Conservation (phyloP, 2,329 filamentous ascomycete genomes). For the Pseudogymnoascus sp. region DNA sequence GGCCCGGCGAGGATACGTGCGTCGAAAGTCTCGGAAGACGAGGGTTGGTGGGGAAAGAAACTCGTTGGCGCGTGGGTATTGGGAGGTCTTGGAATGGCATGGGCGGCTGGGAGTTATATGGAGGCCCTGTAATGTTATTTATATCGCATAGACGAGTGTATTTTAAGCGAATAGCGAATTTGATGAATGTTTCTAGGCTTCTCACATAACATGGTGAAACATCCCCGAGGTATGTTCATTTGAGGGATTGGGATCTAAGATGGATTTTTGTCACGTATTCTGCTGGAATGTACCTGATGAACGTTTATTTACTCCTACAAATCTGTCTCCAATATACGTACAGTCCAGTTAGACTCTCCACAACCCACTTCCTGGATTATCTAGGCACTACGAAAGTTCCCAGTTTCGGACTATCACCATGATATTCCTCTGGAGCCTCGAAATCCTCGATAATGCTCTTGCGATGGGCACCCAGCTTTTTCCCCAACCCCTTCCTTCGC, state of each 20-base stretch:
- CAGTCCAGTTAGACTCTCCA: background rate
- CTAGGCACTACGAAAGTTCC: background rate
- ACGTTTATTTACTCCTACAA: background rate
- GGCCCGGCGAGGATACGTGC: slow-evolving; percentile 32
- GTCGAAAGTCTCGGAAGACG: slow-evolving; percentile 54
- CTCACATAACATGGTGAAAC: background rate
- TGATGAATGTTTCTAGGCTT: background rate
- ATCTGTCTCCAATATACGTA: background rate
- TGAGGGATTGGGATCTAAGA: too few species aligned
- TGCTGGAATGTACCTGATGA: background rate
- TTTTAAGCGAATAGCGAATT: slow-evolving; percentile 2
- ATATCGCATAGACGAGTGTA: background rate
- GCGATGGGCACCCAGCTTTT: background rate
- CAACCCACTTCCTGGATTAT: background rate
- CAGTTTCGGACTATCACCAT: background rate
- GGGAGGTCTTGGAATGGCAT: slow-evolving; percentile 51
- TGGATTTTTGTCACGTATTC: background rate
- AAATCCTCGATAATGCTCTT: background rate
- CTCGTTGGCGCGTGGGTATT: slow-evolving; percentile 52
- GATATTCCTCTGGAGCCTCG: background rate
- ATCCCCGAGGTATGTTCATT: background rate
- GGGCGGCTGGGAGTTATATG: slow-evolving; percentile 42
- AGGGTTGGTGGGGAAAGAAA: slow-evolving; percentile 60
- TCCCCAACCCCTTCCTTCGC: background rate
- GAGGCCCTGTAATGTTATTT: slow-evolving; percentile 3